Evolutionary conservation across 495 filamentous ascomycete genomes (phyloP), one percentile per base, ranked within the genome.

Genomic region (Daldinia vernicosa): DNA sequence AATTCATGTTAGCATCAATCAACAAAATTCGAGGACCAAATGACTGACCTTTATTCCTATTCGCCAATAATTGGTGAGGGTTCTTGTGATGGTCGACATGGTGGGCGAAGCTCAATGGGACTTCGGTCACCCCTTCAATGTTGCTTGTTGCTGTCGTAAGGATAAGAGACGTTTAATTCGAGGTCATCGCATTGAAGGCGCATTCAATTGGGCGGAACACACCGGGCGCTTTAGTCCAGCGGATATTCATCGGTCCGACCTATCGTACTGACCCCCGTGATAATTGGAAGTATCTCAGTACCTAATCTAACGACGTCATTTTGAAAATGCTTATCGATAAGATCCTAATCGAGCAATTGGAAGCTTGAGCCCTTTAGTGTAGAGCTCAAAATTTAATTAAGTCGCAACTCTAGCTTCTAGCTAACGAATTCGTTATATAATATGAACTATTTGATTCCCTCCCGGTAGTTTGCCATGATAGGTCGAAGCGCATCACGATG

Each of bases 81-180:
- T 97, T 80, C 95, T 90, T 63, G 88, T 80, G 74, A 98, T 85
- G 51, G 92, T 97, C 81, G 96, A 98, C 95, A 99, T 99, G 76
- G 80, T 95, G 74, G 84, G 66, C 70, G 75, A 76, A 57, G 65
- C 45, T 75, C 74, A 74, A 80, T 69, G 59, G 74, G 61, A 65
- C 69, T 74, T 58, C 40, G 11, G 37, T 39, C 57, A 50, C 37
- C 17, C 37, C 17, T 67, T 26, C 28, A 28, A 32, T 61, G 47
- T 60, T 71, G 72, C 43, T 64, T 61, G 47, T 60, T 71, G 72
- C 43, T 64, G 28, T 60, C n/a, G 35, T 35, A 57, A 54, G 30
- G 8, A 26, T 19, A n/a, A 56, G 43, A 35, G 11, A 43, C 3
- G 37, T 15, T 57, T 26, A 30, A 45, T 60, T 60, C 30, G 39